Conservation (phyloP, 106 monocot species). For the Ottelia alismoides region DNA sequence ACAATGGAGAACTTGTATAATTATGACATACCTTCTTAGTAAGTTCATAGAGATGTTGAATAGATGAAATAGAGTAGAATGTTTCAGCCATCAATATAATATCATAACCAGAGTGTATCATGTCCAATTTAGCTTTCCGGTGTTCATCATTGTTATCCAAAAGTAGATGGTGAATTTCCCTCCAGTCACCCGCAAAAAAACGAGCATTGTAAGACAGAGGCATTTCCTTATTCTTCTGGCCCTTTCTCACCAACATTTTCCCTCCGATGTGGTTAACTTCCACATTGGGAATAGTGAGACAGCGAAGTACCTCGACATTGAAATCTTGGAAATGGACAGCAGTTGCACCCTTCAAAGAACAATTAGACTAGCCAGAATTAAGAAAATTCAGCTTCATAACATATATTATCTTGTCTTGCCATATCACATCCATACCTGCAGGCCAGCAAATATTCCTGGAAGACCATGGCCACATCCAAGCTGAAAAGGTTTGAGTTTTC, state of each 20-base stretch:
- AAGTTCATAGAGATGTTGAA: constrained; percentile 41
- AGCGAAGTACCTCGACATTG: constrained; percentile 63
- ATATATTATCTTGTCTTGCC: background rate
- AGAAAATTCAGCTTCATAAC: no score
- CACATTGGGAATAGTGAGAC: constrained; percentile 70
- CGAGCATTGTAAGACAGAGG: constrained; percentile 14
- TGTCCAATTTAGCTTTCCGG: no score
- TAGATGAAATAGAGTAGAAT: constrained; percentile 49
- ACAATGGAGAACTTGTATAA: no score
- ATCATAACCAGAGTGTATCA: constrained; percentile 55
- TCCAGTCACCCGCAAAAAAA: constrained; percentile 89
- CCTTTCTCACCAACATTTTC: no score
- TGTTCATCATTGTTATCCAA: constrained; percentile 12
- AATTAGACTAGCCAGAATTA: background rate
- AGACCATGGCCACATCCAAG: constrained; percentile 85
- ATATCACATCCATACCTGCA: constrained; percentile 19
- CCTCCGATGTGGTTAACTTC: constrained; percentile 36
- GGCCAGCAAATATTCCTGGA: constrained; percentile 57
- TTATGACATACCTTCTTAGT: constrained; percentile 81
- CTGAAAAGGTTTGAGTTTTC: no score
- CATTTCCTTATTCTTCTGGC: no score
- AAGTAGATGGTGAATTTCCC: constrained; percentile 58
- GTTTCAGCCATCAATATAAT: constrained; percentile 90
- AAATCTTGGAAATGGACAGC: constrained; percentile 79
- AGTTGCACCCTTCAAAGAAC: constrained; percentile 48